Base-by-base conservation (phyloP, 2,329 filamentous ascomycete species). In the Trichoderma hamatum region DNA sequence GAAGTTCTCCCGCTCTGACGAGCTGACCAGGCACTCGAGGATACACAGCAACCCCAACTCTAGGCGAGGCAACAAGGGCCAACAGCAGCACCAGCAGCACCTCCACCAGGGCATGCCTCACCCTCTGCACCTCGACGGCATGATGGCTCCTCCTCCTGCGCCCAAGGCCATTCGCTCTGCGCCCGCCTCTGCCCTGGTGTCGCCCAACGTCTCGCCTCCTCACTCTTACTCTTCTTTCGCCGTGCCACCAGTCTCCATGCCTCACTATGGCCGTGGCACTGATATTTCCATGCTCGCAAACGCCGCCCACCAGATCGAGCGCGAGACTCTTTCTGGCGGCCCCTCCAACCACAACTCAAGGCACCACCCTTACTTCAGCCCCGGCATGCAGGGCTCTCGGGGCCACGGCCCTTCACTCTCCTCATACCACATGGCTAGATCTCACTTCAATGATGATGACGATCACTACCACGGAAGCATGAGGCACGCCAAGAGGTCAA, bases 31-130 rank as follows among this genome's bases (percentile, higher is more conserved):
- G 71, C 95, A 99, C 83, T 97, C 95, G 79, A 89, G 95, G 80
- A 99, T 99, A 83, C 95, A 99, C 88, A 97, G 93, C 88, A 99
- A 98, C 83, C 95, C 96, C 70, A 98, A 98, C 85, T 97, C 94
- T 69, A 88, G 96, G 78, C 86, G 95, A 77, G 94, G 93, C 73
- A 96, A 97, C 85, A 97, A 97, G 85, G 89, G 80, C 32, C 84
- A 86, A 73, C 81, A 84, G 68, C 79, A 80, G 58, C 78, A 78
- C 60, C 77, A 78, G 43, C 75, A 74, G 65, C 77, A 75, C n/a
- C 77, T 78, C 69, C 78, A 79, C 60, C 79, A 80, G 72, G 80
- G 82, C 67, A 70, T 79, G 54, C 75, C 77, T 63, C 82, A 82
- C 66, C 81, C 83, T 68, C 80, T 86, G 74, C 82, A 78, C 54